Evolutionary conservation across 2,329 filamentous ascomycete species (phyloP).

Genomic region (Pseudocercospora musae): DNA sequence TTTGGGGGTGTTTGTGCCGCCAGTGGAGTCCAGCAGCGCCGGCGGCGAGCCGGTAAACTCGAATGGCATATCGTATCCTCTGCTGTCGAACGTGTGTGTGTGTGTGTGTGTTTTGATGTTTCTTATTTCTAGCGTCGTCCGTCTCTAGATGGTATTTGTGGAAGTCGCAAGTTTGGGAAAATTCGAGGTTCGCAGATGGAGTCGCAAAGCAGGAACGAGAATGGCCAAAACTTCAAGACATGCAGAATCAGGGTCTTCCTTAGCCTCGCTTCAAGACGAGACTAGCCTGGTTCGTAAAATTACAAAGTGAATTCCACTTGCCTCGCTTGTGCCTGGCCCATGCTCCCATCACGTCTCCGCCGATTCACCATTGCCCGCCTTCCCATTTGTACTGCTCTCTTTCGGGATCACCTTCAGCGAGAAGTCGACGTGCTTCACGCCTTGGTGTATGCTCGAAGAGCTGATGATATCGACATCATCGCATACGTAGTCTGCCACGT

Average conservation of each 20-base stretch:
- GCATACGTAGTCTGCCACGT: constrained; percentile 75
- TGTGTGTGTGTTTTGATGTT: neutral
- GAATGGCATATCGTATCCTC: constrained; percentile 16
- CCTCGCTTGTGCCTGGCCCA: neutral
- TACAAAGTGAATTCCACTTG: constrained; percentile 2
- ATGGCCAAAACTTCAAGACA: neutral
- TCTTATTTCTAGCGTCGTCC: neutral
- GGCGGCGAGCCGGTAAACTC: constrained; percentile 20
- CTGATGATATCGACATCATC: constrained; percentile 91
- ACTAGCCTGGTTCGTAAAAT: constrained; percentile 3
- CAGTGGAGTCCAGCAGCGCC: constrained; percentile 2
- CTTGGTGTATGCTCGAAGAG: constrained; percentile 95
- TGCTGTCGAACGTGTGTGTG: too few species aligned
- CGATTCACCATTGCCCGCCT: constrained; percentile 24
- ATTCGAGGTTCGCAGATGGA: neutral
- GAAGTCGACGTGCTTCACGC: constrained; percentile 89
- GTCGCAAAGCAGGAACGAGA: neutral
- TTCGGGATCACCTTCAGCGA: constrained; percentile 77
- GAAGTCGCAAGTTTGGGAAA: neutral
- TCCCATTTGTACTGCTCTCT: constrained; percentile 23
- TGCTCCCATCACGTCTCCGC: constrained; percentile 17
- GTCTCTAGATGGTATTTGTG: neutral
- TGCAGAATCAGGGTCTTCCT: neutral
- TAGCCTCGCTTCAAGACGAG: neutral
- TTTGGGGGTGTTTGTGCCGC: neutral